phyloP scores from a whole-genome alignment of 2,329 filamentous ascomycete genomes.

The Didymella keratinophila region DNA sequence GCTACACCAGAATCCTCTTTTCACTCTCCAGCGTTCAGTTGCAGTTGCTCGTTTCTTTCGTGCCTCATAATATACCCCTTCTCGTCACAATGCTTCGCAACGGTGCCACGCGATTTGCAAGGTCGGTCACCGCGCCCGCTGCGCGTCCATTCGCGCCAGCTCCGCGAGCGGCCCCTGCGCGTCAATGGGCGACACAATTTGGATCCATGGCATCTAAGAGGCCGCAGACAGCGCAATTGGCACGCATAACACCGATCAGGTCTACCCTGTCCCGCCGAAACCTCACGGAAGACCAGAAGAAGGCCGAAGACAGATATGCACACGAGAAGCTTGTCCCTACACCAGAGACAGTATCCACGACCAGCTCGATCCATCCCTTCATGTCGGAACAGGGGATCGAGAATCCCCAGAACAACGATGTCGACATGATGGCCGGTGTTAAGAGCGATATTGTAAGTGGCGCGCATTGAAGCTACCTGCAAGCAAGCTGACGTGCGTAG shows the following conservation, averaged over 20 bases:
- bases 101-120: constrained; percentile 53
- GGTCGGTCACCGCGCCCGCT: constrained; percentile 46
- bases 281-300: constrained; percentile 58
- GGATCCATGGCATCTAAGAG: constrained; percentile 50
- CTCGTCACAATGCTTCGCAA: constrained; percentile 53
- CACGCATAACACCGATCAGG: constrained; percentile 46
- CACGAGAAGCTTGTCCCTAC: constrained; percentile 65
- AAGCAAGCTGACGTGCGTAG: constrained; percentile 38
- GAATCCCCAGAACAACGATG: constrained; percentile 39
- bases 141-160: constrained; percentile 41
- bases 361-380: constrained; percentile 60
- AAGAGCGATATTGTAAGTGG: constrained; percentile 47
- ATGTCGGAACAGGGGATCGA: constrained; percentile 47
- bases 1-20: constrained; percentile 6
- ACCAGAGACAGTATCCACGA: constrained; percentile 67
- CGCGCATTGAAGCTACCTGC: no score
- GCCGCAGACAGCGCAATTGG: constrained; percentile 42
- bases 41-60: background rate
- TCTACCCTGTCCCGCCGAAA: constrained; percentile 52
- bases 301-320: constrained; percentile 64
- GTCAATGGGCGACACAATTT: constrained; percentile 54
- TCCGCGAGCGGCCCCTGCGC: constrained; percentile 27
- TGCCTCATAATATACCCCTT: constrained; percentile 11
- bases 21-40: constrained; percentile 7
- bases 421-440: constrained; percentile 58